Evolutionary conservation across 768 basidiomycete species (phyloP), one percentile per base, ranked within the genome.

Genomic region (Phallus indusiatus): DNA sequence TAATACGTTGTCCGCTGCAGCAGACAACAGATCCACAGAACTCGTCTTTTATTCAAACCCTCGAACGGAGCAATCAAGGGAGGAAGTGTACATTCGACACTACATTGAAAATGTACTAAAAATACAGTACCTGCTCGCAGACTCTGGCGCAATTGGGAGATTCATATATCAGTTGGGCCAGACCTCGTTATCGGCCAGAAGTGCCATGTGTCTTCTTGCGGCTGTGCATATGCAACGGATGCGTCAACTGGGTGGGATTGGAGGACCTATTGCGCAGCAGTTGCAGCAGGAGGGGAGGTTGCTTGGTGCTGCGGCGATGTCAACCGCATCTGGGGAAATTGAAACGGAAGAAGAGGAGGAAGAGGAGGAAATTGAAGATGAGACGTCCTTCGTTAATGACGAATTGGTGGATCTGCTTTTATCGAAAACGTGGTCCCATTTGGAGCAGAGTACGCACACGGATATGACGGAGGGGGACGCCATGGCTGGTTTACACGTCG

Each of bases 401-500:
- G 56, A 42, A 14, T 50, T 24, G n/a, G 48, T 5, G 56, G 56
- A 18, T 14, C 34, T 2, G 42, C 48, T 17, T 33, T 50, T 33
- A 58, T 51, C 42, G 35, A 54, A 28, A 8, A 37, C 52, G 5
- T 14, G 47, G 48, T 16, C 22, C 21, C 7, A 34, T 58, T 12
- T 58, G 48, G 20, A 51, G 33, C 37, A 51, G 47, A 24, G 33
- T 50, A n/a, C 12, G 12, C 42, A 11, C 42, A n/a, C n/a, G n/a
- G 10, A 59, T 35, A 28, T 58, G 50, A 78, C 73, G 16, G 78
- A 83, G 54, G 86, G 85, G 36, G 86, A 89, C 63, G 90, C 89
- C 20, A 84, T 90, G 73, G 85, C 88, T 0, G 86, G 86, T 3
- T 73, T 92, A 18, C 85, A 86, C 61, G 74, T 88, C 64, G 80